A percentile compares a stretch with the other conserved stretches of the same genome.
Evolutionary conservation across 345 rosid species (phyloP).

Genomic region (Melastoma malabathricum): DNA sequence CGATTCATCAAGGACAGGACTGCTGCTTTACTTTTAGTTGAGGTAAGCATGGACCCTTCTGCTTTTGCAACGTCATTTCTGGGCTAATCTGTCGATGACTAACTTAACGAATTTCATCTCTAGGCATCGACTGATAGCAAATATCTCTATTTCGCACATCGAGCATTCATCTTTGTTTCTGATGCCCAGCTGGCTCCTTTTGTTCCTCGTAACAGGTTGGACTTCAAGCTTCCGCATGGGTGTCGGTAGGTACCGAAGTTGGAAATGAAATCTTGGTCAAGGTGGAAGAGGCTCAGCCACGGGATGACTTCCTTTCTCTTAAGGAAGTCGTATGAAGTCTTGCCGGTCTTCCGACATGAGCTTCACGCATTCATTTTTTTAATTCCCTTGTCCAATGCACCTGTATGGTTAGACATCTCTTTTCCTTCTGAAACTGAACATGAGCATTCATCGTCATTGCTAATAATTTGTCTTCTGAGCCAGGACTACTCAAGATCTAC

Average conservation of each 20-base stretch:
- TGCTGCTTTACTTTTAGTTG: slow-evolving; percentile 61
- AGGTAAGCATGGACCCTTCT: slow-evolving; percentile 28
- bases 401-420: too few relatives aligned
- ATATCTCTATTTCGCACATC: too few relatives aligned
- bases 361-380: background rate
- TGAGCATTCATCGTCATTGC: too few relatives aligned
- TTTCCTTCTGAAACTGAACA: too few relatives aligned
- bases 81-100: too few relatives aligned
- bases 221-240: slow-evolving; percentile 65
- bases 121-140: too few relatives aligned
- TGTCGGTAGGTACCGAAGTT: slow-evolving; percentile 51
- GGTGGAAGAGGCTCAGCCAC: slow-evolving; percentile 81
- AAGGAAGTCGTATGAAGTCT: slow-evolving; percentile 29
- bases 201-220: slow-evolving; percentile 41
- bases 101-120: too few relatives aligned
- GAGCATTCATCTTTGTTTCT: too few relatives aligned
- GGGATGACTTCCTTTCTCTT: slow-evolving; percentile 53
- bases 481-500: too few relatives aligned
- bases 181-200: too few relatives aligned
- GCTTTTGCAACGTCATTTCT: background rate
- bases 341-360: background rate
- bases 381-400: too few relatives aligned
- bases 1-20: slow-evolving; percentile 73
- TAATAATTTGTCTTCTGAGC: too few relatives aligned
- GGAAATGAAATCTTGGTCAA: slow-evolving; percentile 77